Evolutionary conservation across 2,329 filamentous ascomycete genomes (phyloP), one percentile per base, ranked within the genome.

Genomic region (Truncatella angustata): DNA sequence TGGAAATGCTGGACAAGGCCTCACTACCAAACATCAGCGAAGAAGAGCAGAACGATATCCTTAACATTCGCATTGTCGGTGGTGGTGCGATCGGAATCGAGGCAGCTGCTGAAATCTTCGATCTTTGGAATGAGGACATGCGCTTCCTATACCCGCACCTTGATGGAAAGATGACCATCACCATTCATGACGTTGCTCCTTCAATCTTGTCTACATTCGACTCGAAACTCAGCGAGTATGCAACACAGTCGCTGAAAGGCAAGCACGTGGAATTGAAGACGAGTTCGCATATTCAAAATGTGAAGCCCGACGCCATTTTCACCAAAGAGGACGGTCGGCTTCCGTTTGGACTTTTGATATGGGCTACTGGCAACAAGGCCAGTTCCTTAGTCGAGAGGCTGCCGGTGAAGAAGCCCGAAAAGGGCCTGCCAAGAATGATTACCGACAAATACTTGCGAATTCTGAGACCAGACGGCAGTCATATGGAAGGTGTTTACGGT

Each of bases 161-260:
- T 1, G 68, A 69, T 16, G 67, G 65, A 2, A 68, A 71, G 37
- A 43, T 75, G 7, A 63, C 56, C 4, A 70, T 76, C 26, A 66
- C 67, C n/a, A 70, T 76, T 35, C 71, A 75, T 50, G 73, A 76
- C 54, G 70, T 75, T 1, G 73, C 72, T 4, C 64, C 69, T 4
- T 57, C 65, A 10, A 70, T 76, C 10, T 58, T 76, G 26, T 65
- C 64, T 6, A 69, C 66, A 0, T 77, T 74, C 44, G 74, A 76
- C 44, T 56, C 64, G 11, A 66, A 66, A 14, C 58, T 76, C 21
- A 64, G 68, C 24, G 66, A 74, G 26, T 75, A 76, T 51, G 73
- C 73, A 1, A 63, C 67, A 40, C 53, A 67, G 37, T 69, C 66
- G 14, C 58, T 76, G 37, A 50, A 64, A 12, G 61, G 63, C 24